phyloP scores from a whole-genome alignment of 148 eudicot genomes.

The Rhododendron vialii region DNA sequence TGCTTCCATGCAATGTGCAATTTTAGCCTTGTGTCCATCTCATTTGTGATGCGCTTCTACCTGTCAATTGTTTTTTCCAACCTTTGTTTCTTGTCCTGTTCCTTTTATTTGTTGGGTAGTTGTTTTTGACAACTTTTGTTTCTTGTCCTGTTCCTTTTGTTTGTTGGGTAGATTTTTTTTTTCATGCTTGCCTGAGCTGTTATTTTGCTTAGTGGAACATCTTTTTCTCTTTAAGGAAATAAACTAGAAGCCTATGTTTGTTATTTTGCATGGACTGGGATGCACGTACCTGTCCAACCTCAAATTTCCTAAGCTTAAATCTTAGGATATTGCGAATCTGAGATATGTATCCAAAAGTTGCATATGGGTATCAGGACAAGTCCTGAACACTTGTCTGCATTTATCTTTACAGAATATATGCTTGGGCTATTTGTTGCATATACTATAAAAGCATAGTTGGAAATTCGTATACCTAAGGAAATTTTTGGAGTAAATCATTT shows the following conservation, averaged over 20 bases:
- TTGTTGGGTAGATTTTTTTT: neutral
- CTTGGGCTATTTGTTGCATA: neutral
- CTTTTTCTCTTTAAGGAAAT: neutral
- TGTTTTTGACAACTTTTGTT: neutral
- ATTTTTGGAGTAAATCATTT: neutral
- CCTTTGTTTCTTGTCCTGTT: neutral
- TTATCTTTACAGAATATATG: neutral
- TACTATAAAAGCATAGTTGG: neutral
- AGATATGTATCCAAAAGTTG: neutral
- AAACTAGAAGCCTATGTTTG: neutral
- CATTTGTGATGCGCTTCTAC: neutral
- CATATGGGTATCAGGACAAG: neutral
- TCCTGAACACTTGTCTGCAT: neutral
- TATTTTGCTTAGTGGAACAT: neutral
- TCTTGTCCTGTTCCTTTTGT: neutral
- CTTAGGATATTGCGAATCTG: neutral
- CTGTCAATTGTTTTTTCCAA: neutral
- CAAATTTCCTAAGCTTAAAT: neutral
- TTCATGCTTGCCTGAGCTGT: neutral
- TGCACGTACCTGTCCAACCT: neutral
- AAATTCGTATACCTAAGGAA: neutral
- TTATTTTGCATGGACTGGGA: neutral
- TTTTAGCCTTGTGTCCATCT: neutral
- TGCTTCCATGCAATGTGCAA: neutral
- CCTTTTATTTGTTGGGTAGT: neutral